These are phyloP conservation scores for Thuja plicata DNA, from an alignment of 83 land plant species.

Conservation along the genomic window DNA sequence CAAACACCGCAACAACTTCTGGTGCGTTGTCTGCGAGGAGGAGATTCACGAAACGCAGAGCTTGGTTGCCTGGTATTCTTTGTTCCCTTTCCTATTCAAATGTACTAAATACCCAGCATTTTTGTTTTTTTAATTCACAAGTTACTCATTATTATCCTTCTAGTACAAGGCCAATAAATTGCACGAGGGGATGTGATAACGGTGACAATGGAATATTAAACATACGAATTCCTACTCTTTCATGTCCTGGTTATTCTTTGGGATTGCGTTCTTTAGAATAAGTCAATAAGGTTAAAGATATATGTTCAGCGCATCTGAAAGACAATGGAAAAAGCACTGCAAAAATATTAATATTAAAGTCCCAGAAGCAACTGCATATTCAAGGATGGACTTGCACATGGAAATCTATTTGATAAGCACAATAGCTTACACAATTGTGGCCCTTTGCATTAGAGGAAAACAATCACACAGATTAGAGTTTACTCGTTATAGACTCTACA, in stretches of 20 bases:
- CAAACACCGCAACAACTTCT: slow-evolving; percentile 33
- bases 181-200: neutral
- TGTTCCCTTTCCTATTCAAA: neutral
- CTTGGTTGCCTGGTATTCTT: slow-evolving; percentile 48
- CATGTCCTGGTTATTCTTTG: neutral
- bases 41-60: slow-evolving; percentile 44
- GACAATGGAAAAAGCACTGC: neutral
- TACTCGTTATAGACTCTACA: neutral
- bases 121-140: neutral
- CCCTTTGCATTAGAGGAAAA: too few species aligned
- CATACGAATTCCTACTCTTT: neutral
- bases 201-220: neutral
- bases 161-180: neutral
- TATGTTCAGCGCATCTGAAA: neutral
- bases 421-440: too few species aligned
- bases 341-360: too few species aligned
- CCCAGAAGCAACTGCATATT: too few species aligned
- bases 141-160: neutral
- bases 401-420: too few species aligned
- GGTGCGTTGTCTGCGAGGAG: slow-evolving; percentile 63
- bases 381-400: too few species aligned
- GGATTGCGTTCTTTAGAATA: neutral
- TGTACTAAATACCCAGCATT: neutral
- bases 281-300: neutral
- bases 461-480: too few species aligned